Evolutionary conservation across 768 basidiomycete species (phyloP).

Genomic region (Mycena latifolia): DNA sequence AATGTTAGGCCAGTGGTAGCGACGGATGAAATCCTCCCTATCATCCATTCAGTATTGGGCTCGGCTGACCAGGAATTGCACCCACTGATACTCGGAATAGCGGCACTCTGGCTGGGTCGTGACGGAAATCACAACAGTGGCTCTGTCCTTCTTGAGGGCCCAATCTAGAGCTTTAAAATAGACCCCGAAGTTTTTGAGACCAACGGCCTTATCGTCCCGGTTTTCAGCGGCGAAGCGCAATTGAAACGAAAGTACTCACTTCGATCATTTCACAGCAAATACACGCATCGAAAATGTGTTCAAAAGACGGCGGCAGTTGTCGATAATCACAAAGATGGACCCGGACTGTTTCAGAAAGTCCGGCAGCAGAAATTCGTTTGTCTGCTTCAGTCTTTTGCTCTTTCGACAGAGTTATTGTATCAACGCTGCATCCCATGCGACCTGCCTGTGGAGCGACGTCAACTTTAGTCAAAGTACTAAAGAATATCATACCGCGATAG

Average conservation of each 20-base stretch:
- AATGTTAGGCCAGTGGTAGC: neutral
- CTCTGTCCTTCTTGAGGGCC: neutral
- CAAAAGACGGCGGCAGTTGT: neutral
- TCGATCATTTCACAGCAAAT: neutral
- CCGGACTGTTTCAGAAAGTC: neutral
- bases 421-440: neutral
- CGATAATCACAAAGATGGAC: neutral
- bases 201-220: too few relatives aligned
- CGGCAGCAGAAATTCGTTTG: neutral
- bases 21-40: neutral
- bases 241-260: neutral
- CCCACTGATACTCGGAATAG: neutral
- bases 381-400: neutral
- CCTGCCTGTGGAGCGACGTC: neutral
- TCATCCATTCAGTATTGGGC: too few relatives aligned
- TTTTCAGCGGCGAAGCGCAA: too few relatives aligned
- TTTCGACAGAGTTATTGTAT: neutral
- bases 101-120: neutral
- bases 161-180: neutral
- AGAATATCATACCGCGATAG: constrained; percentile 32
- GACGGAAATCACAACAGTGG: neutral
- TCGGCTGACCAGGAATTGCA: too few relatives aligned
- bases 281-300: neutral
- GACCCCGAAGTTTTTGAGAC: neutral
- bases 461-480: too few relatives aligned